phyloP scores from a whole-genome alignment of 2,329 filamentous ascomycete genomes.

The Fusarium concolor region DNA sequence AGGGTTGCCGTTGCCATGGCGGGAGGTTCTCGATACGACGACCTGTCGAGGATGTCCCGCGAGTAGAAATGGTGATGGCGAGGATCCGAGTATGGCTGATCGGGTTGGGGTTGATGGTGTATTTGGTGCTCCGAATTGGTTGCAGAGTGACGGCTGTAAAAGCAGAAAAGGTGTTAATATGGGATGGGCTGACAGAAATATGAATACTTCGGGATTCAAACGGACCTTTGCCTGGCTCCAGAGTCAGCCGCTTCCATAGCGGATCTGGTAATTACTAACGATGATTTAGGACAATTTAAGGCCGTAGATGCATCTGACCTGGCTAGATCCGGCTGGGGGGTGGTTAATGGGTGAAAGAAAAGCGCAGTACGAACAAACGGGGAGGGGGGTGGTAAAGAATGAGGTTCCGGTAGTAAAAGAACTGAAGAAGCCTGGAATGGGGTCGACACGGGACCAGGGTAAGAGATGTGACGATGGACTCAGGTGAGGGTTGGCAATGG shows the following conservation, averaged over 20 bases:
- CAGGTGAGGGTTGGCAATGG: conserved; percentile 45
- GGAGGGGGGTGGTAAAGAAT: conserved; percentile 37
- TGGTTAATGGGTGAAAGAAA: conserved; percentile 37
- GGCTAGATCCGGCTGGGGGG: conserved; percentile 48
- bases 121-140: conserved; percentile 39
- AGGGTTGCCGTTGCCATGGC: conserved; percentile 56
- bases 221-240: conserved; percentile 54
- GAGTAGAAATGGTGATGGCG: conserved; percentile 43
- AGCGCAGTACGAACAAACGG: conserved; percentile 34
- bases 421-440: conserved; percentile 45
- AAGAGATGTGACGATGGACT: conserved; percentile 45
- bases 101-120: conserved; percentile 43
- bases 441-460: conserved; percentile 46
- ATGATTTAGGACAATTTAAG: conserved; percentile 53
- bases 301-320: conserved; percentile 54
- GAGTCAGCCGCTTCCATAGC: conserved; percentile 56
- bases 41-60: conserved; percentile 48
- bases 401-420: conserved; percentile 39
- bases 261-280: conserved; percentile 52
- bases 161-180: conserved; percentile 45
- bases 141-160: conserved; percentile 44
- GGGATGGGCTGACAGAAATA: conserved; percentile 43
- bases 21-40: conserved; percentile 49
- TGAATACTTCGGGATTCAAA: conserved; percentile 46
- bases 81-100: conserved; percentile 40